Conservation (phyloP, 2,329 filamentous ascomycete genomes). For the Diaporthe eres region DNA sequence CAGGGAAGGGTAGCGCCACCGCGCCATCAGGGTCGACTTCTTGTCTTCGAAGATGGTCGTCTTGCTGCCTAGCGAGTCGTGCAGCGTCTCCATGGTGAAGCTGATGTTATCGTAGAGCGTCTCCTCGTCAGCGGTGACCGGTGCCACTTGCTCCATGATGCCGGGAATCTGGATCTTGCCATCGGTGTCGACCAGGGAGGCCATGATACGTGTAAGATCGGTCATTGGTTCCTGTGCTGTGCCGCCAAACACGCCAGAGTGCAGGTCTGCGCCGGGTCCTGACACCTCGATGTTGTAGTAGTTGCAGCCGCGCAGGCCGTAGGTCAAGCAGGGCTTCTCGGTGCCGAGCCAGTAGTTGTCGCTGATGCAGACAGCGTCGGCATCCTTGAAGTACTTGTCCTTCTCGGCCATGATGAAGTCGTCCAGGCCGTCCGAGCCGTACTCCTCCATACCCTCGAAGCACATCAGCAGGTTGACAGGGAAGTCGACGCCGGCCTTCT, state of each 20-base stretch:
- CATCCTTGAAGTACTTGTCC: constrained; percentile 94
- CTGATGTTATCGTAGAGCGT: constrained; percentile 89
- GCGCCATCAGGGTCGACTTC: constrained; percentile 92
- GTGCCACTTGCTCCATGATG: constrained; percentile 92
- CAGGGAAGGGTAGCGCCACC: constrained; percentile 95
- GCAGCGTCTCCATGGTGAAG: constrained; percentile 96
- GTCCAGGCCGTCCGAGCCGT: constrained; percentile 95
- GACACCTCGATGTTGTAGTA: constrained; percentile 96
- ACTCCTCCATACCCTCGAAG: constrained; percentile 99
- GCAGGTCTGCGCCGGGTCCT: constrained; percentile 92
- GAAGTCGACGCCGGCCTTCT: constrained; percentile 93
- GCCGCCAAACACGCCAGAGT: constrained; percentile 97
- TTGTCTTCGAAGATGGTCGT: constrained; percentile 91
- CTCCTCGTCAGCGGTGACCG: constrained; percentile 88
- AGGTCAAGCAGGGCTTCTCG: constrained; percentile 97
- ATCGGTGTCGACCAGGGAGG: constrained; percentile 86
- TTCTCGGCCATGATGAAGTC: constrained; percentile 93
- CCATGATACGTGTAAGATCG: constrained; percentile 87
- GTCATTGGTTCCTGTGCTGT: constrained; percentile 99
- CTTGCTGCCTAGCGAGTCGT: constrained; percentile 90
- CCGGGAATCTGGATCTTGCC: constrained; percentile 97
- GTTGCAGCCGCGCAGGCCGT: constrained; percentile 96
- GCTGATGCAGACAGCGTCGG: constrained; percentile 97
- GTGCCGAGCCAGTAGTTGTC: constrained; percentile 99
- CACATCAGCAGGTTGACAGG: constrained; percentile 99